Evolutionary conservation across 768 basidiomycete species (phyloP), one percentile per base, ranked within the genome.

Genomic region (Inosperma sp.): DNA sequence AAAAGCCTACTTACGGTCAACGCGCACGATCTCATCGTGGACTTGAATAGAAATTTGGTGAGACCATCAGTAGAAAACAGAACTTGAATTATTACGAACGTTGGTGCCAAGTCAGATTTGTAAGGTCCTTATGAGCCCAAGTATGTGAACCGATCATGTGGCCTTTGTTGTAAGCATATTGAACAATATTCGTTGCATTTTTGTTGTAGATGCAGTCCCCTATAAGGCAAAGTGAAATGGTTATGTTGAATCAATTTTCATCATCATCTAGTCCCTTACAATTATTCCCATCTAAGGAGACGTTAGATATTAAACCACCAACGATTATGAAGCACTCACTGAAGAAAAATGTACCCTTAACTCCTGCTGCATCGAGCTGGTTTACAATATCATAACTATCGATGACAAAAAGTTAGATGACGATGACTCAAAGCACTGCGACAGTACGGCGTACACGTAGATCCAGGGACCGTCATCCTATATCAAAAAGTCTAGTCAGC

Each of bases 61-160:
- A 41, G 26, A 29, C 42, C 27, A 16, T 14, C 1, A n/a, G 7
- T 14, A n/a, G 22, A 31, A 17, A 29, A 51, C 16, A 17, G 17
- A 42, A 25, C 7, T 21, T 13, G 8, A 27, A 23, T 14, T 16
- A 14, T 13, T 27, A 55, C 66, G 33, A 37, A 71, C 71, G 58
- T 55, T 73, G 58, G 23, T 66, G 65, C 59, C 59, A 60, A 1
- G 56, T 59, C 16, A 73, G 64, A 3, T 56, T 61, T 1, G 60
- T 56, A 4, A 76, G 60, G 35, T 72, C 58, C 12, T 61, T 59
- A 52, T 77, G 74, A 7, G 57, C 59, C 75, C 75, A 77, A 3
- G 75, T 76, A 51, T 77, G 75, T 26, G 74, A 75, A 4, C 64
- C 74, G 46, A 77, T 48, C 56, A 72, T 71, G 53, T 77, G 75